Conservation (phyloP, 2,329 filamentous ascomycete genomes). For the Rutstroemia sp. region DNA sequence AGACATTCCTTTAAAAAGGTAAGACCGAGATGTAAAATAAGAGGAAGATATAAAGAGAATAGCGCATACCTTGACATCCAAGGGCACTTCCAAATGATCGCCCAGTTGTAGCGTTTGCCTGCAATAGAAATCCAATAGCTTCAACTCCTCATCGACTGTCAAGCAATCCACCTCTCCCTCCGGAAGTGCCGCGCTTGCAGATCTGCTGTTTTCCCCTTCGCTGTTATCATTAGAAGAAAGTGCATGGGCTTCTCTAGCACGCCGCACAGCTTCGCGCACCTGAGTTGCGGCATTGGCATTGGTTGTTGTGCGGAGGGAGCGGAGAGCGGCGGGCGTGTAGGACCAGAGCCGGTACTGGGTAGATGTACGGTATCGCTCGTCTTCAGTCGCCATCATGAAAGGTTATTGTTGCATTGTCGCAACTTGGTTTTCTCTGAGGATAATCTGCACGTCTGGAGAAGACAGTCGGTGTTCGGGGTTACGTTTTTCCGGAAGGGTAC, state of each 20-base stretch:
- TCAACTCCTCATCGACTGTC: constrained; percentile 74
- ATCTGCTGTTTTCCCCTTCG: constrained; percentile 29
- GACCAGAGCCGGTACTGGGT: constrained; percentile 93
- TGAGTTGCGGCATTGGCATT: constrained; percentile 71
- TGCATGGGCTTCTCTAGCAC: constrained; percentile 34
- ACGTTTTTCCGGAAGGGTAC: neutral
- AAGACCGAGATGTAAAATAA: neutral
- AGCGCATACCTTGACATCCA: constrained; percentile 47
- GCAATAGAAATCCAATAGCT: constrained; percentile 74
- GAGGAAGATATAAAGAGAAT: neutral
- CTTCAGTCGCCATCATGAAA: constrained; percentile 47
- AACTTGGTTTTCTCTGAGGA: too few species aligned
- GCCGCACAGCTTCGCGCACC: constrained; percentile 48
- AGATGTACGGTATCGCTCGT: constrained; percentile 82
- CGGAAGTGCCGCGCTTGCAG: constrained; percentile 15
- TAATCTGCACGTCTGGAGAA: too few species aligned
- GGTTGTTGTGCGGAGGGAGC: constrained; percentile 66
- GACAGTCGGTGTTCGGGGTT: neutral
- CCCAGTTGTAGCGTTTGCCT: constrained; percentile 50
- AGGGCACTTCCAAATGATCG: constrained; percentile 52
- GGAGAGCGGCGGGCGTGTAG: constrained; percentile 68
- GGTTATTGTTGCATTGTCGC: neutral
- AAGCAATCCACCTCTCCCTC: constrained; percentile 63
- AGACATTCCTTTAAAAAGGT: neutral
- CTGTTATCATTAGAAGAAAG: constrained; percentile 27